phyloP scores from a whole-genome alignment of 2,329 filamentous ascomycete species.

The Cladosporium sp. region DNA sequence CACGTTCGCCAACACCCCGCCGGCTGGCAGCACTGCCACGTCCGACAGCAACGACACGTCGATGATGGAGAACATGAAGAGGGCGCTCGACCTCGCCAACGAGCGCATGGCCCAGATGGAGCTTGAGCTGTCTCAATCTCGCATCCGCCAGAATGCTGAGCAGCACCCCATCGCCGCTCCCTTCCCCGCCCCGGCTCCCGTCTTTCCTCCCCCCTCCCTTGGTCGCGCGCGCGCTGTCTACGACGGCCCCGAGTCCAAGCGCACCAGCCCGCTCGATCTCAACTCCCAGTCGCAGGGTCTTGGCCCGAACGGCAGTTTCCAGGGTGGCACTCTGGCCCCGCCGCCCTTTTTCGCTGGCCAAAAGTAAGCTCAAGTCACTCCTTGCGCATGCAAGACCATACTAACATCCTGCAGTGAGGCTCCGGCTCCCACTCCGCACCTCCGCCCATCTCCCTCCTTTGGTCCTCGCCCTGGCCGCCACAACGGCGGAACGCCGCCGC shows the following conservation, averaged over 20 bases:
- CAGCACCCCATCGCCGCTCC: constrained; percentile 43
- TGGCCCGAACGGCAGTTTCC: constrained; percentile 1
- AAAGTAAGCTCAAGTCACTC: not conserved
- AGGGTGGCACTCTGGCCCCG: not conserved
- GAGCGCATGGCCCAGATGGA: constrained; percentile 68
- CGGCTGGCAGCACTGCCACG: constrained; percentile 19
- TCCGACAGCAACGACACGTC: constrained; percentile 32
- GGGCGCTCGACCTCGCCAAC: constrained; percentile 67
- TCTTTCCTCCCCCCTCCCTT: constrained; percentile 15
- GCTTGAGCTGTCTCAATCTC: constrained; percentile 64
- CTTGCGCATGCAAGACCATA: not conserved
- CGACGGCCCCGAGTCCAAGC: constrained; percentile 1
- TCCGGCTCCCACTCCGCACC: not conserved
- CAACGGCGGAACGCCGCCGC: constrained; percentile 25
- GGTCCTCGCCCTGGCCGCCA: constrained; percentile 11
- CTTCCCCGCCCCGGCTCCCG: constrained; percentile 25
- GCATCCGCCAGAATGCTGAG: constrained; percentile 56
- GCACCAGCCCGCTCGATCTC: constrained; percentile 7
- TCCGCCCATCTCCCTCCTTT: constrained; percentile 10
- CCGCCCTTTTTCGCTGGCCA: constrained; percentile 3
- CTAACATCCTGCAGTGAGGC: constrained; percentile 1
- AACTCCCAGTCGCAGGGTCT: constrained; percentile 5
- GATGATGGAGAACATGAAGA: constrained; percentile 47
- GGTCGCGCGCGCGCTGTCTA: not conserved
- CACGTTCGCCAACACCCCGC: constrained; percentile 28